Percentiles rank a stretch among this genome's conserved stretches.
These are phyloP conservation scores for Heterobasidion parviporum DNA, from an alignment of 1,284 basidiomycete genomes.

Conservation along the genomic window DNA sequence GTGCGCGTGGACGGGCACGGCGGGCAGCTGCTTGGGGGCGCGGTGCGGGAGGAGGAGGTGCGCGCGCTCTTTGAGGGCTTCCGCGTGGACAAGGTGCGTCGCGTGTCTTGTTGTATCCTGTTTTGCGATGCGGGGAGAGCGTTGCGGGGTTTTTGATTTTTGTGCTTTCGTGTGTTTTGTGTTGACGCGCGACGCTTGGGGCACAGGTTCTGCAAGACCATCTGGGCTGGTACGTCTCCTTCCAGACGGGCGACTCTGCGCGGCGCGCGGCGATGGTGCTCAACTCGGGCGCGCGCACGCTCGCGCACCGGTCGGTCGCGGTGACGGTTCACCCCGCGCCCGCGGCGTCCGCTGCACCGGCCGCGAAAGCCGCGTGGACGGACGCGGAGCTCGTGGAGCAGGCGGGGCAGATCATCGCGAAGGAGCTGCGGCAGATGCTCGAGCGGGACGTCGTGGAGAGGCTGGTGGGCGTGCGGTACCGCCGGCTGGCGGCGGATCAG, in stretches of 20 bases:
- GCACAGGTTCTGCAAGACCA: slow-evolving; percentile 59
- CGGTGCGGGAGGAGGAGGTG: slow-evolving; percentile 59
- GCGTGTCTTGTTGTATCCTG: not conserved
- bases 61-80: slow-evolving; percentile 52
- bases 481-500: slow-evolving; percentile 44
- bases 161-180: not conserved
- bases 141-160: too few species aligned
- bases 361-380: slow-evolving; percentile 41
- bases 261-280: slow-evolving; percentile 54
- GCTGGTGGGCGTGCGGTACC: slow-evolving; percentile 50
- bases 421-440: slow-evolving; percentile 53
- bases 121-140: too few species aligned
- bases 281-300: slow-evolving; percentile 30
- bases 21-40: slow-evolving; percentile 33
- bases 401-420: slow-evolving; percentile 52
- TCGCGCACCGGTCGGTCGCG: slow-evolving; percentile 52
- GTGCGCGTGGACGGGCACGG: slow-evolving; percentile 47
- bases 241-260: slow-evolving; percentile 48
- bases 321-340: slow-evolving; percentile 49
- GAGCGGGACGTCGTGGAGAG: slow-evolving; percentile 66
- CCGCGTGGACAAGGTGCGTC: slow-evolving; percentile 54
- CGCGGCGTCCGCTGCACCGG: slow-evolving; percentile 18
- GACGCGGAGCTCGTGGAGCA: slow-evolving; percentile 52
- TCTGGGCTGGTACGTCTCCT: slow-evolving; percentile 64
- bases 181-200: not conserved